Base-by-base conservation (phyloP, 495 filamentous ascomycete species). In the Sphaerosporella brunnea region DNA sequence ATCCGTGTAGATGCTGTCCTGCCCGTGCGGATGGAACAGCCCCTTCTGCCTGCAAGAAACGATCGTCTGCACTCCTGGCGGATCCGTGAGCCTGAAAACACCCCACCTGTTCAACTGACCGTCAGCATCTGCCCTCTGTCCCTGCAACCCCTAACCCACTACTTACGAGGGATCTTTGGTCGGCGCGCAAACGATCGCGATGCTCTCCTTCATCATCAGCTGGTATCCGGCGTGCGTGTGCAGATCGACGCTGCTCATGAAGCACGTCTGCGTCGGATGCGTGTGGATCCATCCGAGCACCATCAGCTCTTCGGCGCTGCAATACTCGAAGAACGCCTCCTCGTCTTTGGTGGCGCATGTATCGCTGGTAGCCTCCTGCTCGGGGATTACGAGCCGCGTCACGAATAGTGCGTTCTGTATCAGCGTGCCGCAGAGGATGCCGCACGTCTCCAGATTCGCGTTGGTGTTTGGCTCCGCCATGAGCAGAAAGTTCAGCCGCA, bases 241-340 rank as follows among this genome's bases (percentile, higher is more conserved):
- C 51, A 94, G 56, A 59, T 97, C 90, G 26, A 87, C 71, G 25
- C 79, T 86, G 64, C 84, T 93, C 84, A 97, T 90, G 61, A 97
- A 97, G 62, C 90, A 97, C 1, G 84, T 93, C 66, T 97, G 92
- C 0, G 78, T 82, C 0, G 90, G 90, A 61, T 97, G 90, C 0
- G 90, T 97, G 61, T 97, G 90, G 48, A 97, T 97, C 90, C 90
- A 97, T 45, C 90, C 90, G 7, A 95, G 70, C 50, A 90, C 77
- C 65, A 95, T 78, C 32, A 96, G 60, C 36, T 94, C 82, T 54
- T 94, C 78, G 4, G 68, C 70, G 53, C 88, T 78, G 56, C 83
- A 88, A 59, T 86, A 96, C 25, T 92, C 83, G 36, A 94, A 82
- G 19, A 93, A 71, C 0, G 73, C 76, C 28, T 69, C 70, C 57